Conservation (phyloP, 2,329 filamentous ascomycete genomes). For the Paecilomyces sp. region DNA sequence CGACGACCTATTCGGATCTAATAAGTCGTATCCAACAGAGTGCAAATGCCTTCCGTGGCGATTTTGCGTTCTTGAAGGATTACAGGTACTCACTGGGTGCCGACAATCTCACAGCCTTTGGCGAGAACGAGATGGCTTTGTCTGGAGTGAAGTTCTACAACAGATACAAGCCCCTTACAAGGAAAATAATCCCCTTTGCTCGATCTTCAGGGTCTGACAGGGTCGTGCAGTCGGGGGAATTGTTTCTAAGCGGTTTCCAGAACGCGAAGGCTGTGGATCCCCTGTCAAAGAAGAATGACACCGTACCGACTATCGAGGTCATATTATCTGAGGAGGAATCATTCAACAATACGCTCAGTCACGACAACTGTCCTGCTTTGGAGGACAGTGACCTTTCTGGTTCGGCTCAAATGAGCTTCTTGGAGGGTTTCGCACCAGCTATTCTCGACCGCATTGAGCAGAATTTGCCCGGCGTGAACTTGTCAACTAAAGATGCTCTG, state of each 20-base stretch:
- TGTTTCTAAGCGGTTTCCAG: constrained; percentile 71
- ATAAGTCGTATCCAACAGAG: constrained; percentile 60
- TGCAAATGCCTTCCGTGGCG: constrained; percentile 49
- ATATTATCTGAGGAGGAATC: constrained; percentile 59
- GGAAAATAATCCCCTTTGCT: constrained; percentile 57
- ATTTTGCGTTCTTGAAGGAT: constrained; percentile 62
- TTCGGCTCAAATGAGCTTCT: constrained; percentile 52
- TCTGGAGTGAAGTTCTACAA: constrained; percentile 70
- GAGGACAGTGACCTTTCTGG: constrained; percentile 46
- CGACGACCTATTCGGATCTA: constrained; percentile 54
- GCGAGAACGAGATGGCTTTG: constrained; percentile 62
- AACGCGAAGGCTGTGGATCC: constrained; percentile 42
- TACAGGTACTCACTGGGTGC: constrained; percentile 66
- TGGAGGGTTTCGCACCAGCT: constrained; percentile 55
- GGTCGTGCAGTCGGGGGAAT: constrained; percentile 66
- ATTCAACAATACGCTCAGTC: constrained; percentile 76
- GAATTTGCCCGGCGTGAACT: constrained; percentile 59
- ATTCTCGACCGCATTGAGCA: constrained; percentile 64
- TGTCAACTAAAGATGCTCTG: constrained; percentile 57
- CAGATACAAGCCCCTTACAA: constrained; percentile 60
- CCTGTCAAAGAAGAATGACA: constrained; percentile 32
- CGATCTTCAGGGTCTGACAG: constrained; percentile 63
- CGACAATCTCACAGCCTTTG: constrained; percentile 63
- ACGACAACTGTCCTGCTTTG: constrained; percentile 64
- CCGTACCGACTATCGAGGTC: constrained; percentile 53